These are phyloP conservation scores for Pulveroboletus sp. DNA, from an alignment of 768 basidiomycete genomes.

Conservation along the genomic window DNA sequence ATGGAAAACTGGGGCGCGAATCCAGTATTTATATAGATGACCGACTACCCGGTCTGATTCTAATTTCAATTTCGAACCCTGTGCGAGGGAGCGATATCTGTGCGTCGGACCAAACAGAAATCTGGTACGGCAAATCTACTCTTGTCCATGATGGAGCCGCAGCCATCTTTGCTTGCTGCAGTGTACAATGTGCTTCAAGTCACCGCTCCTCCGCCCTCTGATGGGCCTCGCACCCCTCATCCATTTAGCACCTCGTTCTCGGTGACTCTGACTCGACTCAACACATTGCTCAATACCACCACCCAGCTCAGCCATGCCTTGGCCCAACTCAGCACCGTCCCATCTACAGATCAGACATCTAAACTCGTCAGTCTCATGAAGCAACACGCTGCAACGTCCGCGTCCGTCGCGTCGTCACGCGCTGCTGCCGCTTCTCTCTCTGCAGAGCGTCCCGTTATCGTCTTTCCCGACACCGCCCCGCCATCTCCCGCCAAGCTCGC, in stretches of 20 bases:
- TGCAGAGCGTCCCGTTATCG: constrained; percentile 11
- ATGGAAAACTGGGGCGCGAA: not conserved
- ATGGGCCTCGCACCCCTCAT: constrained; percentile 14
- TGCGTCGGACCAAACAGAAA: too few relatives aligned
- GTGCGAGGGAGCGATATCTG: too few relatives aligned
- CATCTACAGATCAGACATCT: constrained; percentile 52
- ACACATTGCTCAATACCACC: constrained; percentile 48
- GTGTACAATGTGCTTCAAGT: constrained; percentile 24
- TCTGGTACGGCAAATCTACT: too few relatives aligned
- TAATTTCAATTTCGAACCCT: too few relatives aligned
- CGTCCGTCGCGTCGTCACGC: constrained; percentile 27
- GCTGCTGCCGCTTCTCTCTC: constrained; percentile 20
- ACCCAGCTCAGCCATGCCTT: constrained; percentile 54
- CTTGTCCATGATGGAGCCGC: too few relatives aligned
- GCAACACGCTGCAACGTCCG: constrained; percentile 49
- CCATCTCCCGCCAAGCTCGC: constrained; percentile 42
- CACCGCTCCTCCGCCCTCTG: constrained; percentile 18
- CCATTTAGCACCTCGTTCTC: constrained; percentile 25
- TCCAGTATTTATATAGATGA: not conserved
- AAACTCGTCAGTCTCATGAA: constrained; percentile 67
- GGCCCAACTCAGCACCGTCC: constrained; percentile 38
- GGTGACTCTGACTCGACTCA: constrained; percentile 35
- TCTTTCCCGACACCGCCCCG: constrained; percentile 29
- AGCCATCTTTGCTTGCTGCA: constrained; percentile 22
- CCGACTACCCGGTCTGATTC: too few relatives aligned